phyloP scores from a whole-genome alignment of 371 early-diverging fungal species.

The Apophysomyces sp. region DNA sequence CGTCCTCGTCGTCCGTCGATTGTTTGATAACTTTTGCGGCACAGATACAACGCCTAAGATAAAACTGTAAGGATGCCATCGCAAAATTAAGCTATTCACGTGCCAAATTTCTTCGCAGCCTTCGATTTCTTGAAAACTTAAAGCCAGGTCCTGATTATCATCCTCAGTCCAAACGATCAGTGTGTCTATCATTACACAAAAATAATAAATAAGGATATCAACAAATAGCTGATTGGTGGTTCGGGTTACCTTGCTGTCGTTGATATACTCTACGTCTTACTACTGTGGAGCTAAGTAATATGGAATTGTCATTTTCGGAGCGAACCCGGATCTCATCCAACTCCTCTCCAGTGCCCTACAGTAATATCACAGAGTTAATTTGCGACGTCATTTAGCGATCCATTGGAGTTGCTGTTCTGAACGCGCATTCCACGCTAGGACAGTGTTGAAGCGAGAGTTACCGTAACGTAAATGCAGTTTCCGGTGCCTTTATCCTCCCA shows the following conservation, averaged over 20 bases:
- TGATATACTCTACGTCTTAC: slow-evolving; percentile 68
- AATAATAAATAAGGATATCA: background rate
- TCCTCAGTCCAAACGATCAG: slow-evolving; percentile 93
- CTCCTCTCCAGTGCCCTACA: slow-evolving; percentile 38
- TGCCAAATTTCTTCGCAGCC: slow-evolving; percentile 86
- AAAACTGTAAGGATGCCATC: background rate
- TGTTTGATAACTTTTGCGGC: slow-evolving; percentile 12
- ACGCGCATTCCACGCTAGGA: slow-evolving; percentile 8
- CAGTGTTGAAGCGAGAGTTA: slow-evolving; percentile 17
- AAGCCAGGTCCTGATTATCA: slow-evolving; percentile 74
- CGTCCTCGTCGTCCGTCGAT: slow-evolving; percentile 1
- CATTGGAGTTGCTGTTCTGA: slow-evolving; percentile 16
- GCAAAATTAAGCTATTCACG: slow-evolving; percentile 7
- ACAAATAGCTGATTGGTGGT: background rate
- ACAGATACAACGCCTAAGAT: slow-evolving; percentile 7
- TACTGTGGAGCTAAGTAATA: slow-evolving; percentile 67
- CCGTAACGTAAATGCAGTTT: slow-evolving; percentile 56
- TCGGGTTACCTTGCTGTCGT: slow-evolving; percentile 74
- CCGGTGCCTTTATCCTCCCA: slow-evolving; percentile 90
- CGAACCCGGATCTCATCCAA: slow-evolving; percentile 61
- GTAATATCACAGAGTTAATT: slow-evolving; percentile 10
- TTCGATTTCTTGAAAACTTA: slow-evolving; percentile 87
- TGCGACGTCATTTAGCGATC: background rate
- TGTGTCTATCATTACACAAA: slow-evolving; percentile 58
- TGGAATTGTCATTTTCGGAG: slow-evolving; percentile 64